Percentiles rank a stretch among this genome's conserved stretches.
Evolutionary conservation across 2,329 filamentous ascomycete genomes (phyloP).

Genomic region (Emericellopsis atlantica): DNA sequence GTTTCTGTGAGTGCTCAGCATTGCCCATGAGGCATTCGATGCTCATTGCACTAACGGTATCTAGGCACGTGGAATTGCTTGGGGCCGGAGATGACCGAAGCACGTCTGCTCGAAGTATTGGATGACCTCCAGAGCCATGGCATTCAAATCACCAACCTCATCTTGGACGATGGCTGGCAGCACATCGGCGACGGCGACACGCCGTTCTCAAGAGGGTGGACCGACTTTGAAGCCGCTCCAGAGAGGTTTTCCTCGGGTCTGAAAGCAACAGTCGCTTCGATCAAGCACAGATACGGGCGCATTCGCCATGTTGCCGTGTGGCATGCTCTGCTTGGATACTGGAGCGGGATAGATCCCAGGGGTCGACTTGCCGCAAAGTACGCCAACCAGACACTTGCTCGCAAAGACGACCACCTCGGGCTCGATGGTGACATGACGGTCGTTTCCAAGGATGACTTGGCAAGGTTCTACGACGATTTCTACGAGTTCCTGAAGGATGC

Average conservation of each 20-base stretch:
- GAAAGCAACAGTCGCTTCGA: constrained; percentile 53
- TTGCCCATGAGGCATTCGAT: background rate
- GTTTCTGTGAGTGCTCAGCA: constrained; percentile 57
- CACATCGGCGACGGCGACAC: constrained; percentile 44
- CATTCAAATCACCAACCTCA: constrained; percentile 72
- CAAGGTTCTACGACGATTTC: constrained; percentile 78
- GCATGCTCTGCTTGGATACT: constrained; percentile 84
- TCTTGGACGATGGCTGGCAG: constrained; percentile 98
- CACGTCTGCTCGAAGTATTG: constrained; percentile 66
- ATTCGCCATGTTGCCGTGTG: constrained; percentile 84
- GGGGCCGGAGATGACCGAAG: constrained; percentile 68
- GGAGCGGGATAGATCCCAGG: constrained; percentile 72
- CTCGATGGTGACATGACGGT: constrained; percentile 55
- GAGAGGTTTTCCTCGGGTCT: constrained; percentile 70
- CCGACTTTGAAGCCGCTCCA: constrained; percentile 74
- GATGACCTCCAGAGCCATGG: constrained; percentile 56
- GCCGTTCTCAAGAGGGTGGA: constrained; percentile 55
- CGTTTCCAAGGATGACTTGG: constrained; percentile 61
- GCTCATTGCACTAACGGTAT: background rate
- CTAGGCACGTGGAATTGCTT: constrained; percentile 83
- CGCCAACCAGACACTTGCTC: constrained; percentile 46
- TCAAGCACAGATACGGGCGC: constrained; percentile 56
- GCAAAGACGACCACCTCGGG: constrained; percentile 5
- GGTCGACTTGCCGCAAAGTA: constrained; percentile 68
- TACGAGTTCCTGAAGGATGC: constrained; percentile 65